Evolutionary conservation across 2,329 filamentous ascomycete genomes (phyloP).

Genomic region (Pyrenochaeta sp.): DNA sequence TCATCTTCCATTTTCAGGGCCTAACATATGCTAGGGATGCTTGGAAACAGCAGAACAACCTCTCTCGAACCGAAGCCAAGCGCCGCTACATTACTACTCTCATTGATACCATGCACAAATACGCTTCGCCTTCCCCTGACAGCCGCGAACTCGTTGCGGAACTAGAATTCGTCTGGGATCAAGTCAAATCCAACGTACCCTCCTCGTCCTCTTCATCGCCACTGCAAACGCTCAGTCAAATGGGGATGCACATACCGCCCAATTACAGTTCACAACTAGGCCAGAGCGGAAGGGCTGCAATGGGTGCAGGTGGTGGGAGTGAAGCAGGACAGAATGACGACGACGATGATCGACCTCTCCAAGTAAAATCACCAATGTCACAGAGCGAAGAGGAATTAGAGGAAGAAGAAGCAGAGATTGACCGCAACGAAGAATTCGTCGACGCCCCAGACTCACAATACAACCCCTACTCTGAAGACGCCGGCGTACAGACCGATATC

Average conservation of each 20-base stretch:
- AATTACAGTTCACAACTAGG: constrained; percentile 47
- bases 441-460: constrained; percentile 59
- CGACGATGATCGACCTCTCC: constrained; percentile 38
- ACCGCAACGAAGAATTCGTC: constrained; percentile 54
- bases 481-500: constrained; percentile 17
- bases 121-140: constrained; percentile 85
- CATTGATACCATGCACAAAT: constrained; percentile 96
- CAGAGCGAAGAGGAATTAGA: constrained; percentile 69
- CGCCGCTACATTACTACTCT: constrained; percentile 90
- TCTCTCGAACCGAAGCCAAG: constrained; percentile 92
- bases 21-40: constrained; percentile 71
- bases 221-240: constrained; percentile 46
- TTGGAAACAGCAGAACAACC: constrained; percentile 86
- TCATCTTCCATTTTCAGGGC: background rate
- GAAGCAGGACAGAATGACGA: constrained; percentile 18
- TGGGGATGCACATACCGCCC: constrained; percentile 41
- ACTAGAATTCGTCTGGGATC: constrained; percentile 99
- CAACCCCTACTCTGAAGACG: constrained; percentile 44
- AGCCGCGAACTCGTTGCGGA: constrained; percentile 88
- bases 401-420: constrained; percentile 42
- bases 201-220: constrained; percentile 64
- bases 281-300: constrained; percentile 51
- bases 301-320: background rate
- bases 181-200: constrained; percentile 84
- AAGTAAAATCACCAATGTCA: constrained; percentile 84